A percentile compares a stretch with the other conserved stretches of the same genome.
phyloP scores from a whole-genome alignment of 73 alveolate species.

The Paraurostyla sp. region DNA sequence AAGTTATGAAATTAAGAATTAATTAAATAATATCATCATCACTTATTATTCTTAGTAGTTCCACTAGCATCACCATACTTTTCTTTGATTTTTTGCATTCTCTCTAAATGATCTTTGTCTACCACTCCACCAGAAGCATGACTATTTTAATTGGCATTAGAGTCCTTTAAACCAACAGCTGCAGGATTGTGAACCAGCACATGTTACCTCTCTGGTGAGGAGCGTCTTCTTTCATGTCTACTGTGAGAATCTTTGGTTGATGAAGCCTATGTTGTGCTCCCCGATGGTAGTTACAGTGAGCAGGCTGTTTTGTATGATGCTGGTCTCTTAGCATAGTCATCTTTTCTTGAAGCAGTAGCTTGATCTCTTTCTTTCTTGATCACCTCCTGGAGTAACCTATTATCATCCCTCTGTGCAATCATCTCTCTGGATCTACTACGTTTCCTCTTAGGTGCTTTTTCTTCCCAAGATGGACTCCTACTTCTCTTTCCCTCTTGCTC shows the following conservation, averaged over 20 bases:
- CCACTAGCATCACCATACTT: conserved; percentile 44
- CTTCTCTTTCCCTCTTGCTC: no score
- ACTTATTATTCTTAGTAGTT: no score
- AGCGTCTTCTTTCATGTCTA: no score
- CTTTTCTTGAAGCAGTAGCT: conserved; percentile 55
- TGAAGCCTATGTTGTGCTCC: conserved; percentile 55
- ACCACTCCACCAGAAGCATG: background rate
- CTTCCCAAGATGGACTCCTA: background rate
- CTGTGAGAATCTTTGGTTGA: no score
- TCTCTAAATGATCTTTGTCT: conserved; percentile 50
- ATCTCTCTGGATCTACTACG: background rate
- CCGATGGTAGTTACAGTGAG: conserved; percentile 60
- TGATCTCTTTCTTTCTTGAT: conserved; percentile 33
- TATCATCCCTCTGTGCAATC: background rate
- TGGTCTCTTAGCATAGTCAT: conserved; percentile 58
- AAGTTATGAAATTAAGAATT: background rate
- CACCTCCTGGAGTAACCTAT: conserved; percentile 55
- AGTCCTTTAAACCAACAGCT: conserved; percentile 7
- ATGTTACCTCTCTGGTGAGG: conserved; percentile 65
- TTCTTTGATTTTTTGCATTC: conserved; percentile 49
- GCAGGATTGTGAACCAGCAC: conserved; percentile 52
- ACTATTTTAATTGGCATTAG: background rate
- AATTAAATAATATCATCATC: background rate
- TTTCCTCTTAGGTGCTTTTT: background rate
- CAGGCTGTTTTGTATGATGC: conserved; percentile 63